Conservation (phyloP, 805 yeast species). For the Candida corydali region DNA sequence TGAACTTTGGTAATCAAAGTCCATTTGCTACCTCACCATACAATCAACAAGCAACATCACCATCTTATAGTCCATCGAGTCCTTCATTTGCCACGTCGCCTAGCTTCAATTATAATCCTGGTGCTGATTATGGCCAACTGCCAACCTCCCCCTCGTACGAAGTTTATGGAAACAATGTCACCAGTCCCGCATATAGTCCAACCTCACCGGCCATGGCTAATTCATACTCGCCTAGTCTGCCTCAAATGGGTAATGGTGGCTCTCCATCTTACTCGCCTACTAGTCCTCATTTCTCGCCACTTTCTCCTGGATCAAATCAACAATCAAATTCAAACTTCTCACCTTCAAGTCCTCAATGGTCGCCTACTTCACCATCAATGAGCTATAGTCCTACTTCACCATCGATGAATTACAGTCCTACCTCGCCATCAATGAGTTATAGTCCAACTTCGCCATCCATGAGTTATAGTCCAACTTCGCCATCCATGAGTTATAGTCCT, state of each 20-base stretch:
- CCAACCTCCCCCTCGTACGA: constrained; percentile 70
- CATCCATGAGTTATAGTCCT: constrained; percentile 40
- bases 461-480: constrained; percentile 51
- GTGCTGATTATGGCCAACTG: constrained; percentile 65
- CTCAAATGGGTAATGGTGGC: constrained; percentile 58
- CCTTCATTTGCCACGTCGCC: constrained; percentile 38
- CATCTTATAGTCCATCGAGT: constrained; percentile 60
- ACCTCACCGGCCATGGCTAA: constrained; percentile 50
- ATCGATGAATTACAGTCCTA: constrained; percentile 54
- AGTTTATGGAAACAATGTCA: background rate
- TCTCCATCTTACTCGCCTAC: constrained; percentile 80
- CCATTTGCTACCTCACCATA: constrained; percentile 69
- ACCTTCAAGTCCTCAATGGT: constrained; percentile 68
- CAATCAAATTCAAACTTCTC: no score
- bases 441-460: no score
- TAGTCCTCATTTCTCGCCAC: constrained; percentile 74
- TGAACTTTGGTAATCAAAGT: constrained; percentile 46
- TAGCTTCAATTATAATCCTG: constrained; percentile 55
- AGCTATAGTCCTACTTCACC: background rate
- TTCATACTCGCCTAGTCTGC: constrained; percentile 50
- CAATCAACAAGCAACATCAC: constrained; percentile 74
- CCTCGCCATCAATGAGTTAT: constrained; percentile 59
- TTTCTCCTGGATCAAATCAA: no score
- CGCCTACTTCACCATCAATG: constrained; percentile 58
- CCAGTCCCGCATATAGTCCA: constrained; percentile 41